phyloP scores from a whole-genome alignment of 371 early-diverging fungal species.

The Mucor racemosus region DNA sequence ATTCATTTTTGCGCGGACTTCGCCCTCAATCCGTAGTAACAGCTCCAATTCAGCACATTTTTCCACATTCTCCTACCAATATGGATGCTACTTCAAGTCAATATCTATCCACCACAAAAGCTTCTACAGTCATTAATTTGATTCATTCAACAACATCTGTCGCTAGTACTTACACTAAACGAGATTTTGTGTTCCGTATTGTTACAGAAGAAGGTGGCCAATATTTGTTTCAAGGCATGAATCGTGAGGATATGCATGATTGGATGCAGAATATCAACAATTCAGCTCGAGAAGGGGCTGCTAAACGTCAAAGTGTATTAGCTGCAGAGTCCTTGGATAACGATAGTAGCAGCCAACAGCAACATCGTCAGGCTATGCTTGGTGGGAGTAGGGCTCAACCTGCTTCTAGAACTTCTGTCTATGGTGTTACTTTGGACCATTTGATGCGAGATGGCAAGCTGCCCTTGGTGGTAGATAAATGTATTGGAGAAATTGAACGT shows the following conservation, averaged over 20 bases:
- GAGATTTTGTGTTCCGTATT: constrained; percentile 81
- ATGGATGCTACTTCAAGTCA: neutral
- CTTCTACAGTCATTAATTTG: constrained; percentile 79
- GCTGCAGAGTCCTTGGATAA: constrained; percentile 36
- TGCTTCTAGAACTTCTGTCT: constrained; percentile 38
- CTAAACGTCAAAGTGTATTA: constrained; percentile 60
- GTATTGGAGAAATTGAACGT: constrained; percentile 76
- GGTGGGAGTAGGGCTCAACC: neutral
- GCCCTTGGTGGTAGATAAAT: constrained; percentile 70
- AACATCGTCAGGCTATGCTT: neutral
- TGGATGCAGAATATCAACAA: constrained; percentile 78
- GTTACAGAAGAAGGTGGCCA: constrained; percentile 87
- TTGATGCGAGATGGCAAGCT: constrained; percentile 66
- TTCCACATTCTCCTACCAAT: constrained; percentile 3
- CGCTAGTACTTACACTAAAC: constrained; percentile 71
- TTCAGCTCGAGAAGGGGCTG: constrained; percentile 78
- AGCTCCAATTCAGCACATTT: constrained; percentile 15
- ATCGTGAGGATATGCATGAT: constrained; percentile 73
- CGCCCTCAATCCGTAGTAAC: constrained; percentile 25
- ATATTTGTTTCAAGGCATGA: constrained; percentile 76
- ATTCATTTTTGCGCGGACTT: constrained; percentile 41
- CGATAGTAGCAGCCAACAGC: neutral
- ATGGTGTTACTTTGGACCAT: constrained; percentile 65
- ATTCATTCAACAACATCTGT: constrained; percentile 78
- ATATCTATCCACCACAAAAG: constrained; percentile 43